Evolutionary conservation across 192 early-diverging fungal genomes (phyloP), one percentile per base, ranked within the genome.

Genomic region (Coemansia sp.): DNA sequence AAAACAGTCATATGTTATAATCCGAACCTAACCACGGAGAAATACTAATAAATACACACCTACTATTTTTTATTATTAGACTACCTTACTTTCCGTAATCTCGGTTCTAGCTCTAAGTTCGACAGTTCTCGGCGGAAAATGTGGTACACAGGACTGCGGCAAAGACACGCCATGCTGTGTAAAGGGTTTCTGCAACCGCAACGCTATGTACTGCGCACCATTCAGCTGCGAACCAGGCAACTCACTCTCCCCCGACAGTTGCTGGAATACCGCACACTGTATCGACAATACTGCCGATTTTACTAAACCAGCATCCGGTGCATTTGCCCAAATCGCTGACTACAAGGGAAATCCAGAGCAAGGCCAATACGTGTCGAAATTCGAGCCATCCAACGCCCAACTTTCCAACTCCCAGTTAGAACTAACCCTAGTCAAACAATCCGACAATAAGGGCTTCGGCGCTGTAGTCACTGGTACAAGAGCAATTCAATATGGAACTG

Each of bases 401-500:
- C 72, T 82, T 30, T 66, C 74, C 28, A 74, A 84, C 70, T 72
- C 61, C 40, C 74, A 67, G 60, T 66, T 81, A 62, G 82, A 71
- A 64, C 78, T 87, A 55, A 67, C 75, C 7, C 55, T 88, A 64
- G 68, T 44, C 13, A 81, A 82, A 19, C 73, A 72, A 46, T 66
- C 81, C 17, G 78, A 85, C 13, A 47, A 40, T 30, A 83, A 74
- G 62, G 84, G 86, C 14, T 82, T 88, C 37, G 89, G 89, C 0
- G 84, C 88, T 3, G 79, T 84, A 4, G 85, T 88, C 3, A 86
- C 82, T 5, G 85, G 77, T 0, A 84, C 86, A 4, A 73, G 87
- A 3, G 87, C 76, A 8, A 81, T 91, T 64, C 76, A 88, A 67
- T 89, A 86, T 59, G 90, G 90, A 23, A 86, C 77, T 13, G 82